phyloP scores from a whole-genome alignment of 2,329 filamentous ascomycete species.

The Phyllosticta citrichinensis region DNA sequence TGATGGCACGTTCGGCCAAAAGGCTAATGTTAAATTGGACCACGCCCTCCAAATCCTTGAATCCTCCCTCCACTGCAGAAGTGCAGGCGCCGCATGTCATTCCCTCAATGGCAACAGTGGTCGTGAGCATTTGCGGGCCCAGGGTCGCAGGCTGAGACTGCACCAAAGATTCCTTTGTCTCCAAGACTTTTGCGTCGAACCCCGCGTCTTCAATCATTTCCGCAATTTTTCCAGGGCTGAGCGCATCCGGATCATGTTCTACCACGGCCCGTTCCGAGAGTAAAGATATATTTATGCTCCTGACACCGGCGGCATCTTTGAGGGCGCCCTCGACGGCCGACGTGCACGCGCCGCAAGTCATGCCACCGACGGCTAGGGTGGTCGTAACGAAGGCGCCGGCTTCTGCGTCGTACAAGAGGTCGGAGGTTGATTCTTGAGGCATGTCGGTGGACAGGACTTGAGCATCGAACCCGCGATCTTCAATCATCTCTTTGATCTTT shows the following conservation, averaged over 20 bases:
- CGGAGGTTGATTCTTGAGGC: constrained; percentile 41
- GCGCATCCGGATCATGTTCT: constrained; percentile 56
- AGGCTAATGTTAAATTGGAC: constrained; percentile 91
- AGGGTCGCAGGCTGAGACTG: constrained; percentile 26
- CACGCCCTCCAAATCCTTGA: constrained; percentile 66
- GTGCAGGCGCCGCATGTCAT: constrained; percentile 99
- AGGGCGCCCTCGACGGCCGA: constrained; percentile 76
- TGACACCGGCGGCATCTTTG: constrained; percentile 62
- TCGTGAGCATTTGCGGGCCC: constrained; percentile 47
- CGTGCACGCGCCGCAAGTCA: constrained; percentile 87
- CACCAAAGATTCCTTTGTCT: constrained; percentile 44
- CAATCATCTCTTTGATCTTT: constrained; percentile 72
- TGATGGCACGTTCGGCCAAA: constrained; percentile 80
- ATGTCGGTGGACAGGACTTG: constrained; percentile 76
- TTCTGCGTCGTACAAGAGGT: constrained; percentile 24
- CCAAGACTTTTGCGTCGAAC: constrained; percentile 70
- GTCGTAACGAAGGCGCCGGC: constrained; percentile 42
- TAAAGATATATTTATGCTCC: constrained; percentile 70
- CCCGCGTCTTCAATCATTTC: constrained; percentile 58
- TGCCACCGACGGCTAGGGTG: constrained; percentile 70
- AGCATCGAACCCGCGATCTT: constrained; percentile 87
- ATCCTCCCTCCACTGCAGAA: constrained; percentile 76
- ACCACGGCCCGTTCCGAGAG: constrained; percentile 79
- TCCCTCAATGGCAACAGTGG: constrained; percentile 81
- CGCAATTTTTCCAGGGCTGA: constrained; percentile 44